Base-by-base conservation (phyloP, 1,139 yeast species). In the Hyphopichia burtonii region DNA sequence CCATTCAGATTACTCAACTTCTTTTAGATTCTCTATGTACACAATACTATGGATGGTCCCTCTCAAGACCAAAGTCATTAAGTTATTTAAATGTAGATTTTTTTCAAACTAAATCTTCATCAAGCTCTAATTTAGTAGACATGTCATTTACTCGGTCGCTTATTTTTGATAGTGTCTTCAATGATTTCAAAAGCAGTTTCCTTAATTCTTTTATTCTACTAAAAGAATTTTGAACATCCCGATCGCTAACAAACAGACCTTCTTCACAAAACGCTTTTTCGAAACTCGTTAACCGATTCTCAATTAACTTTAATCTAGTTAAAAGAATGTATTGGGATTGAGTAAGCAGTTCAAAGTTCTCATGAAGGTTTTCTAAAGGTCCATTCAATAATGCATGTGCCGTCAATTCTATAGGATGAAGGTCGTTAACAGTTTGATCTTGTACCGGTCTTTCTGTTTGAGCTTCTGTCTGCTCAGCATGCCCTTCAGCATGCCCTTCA, bases 281-380 rank as follows among this genome's bases (percentile, higher is more conserved):
- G 28, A 70, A 59, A n/a, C 46, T 41, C 3, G 41, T 40, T 14
- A 76, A 55, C 28, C 72, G 59, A 15, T 58, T 60, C 48, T 78
- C 78, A 10, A 78, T 62, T 22, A 64, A 62, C 45, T 65, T 67
- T 34, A 81, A 53, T 31, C 83, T 62, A 0, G 82, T 71, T 3
- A 78, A 61, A 0, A 81, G 61, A 1, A 80, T 76, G 34, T 76
- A 59, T 48, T 81, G 86, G 1, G 84, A 78, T 46, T 79, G 82
- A 53, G 76, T 74, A 30, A 81, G 59, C 53, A 72, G 74, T 48
- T 76, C 77, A 36, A 81, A 67, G 46, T 75, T 75, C 37, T 74
- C 76, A 45, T 76, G 72, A 23, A 81, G 59, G 4, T 59, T 64
- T 37, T 81, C 86, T 9, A 81, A 58, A 0, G 84, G 74, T 1